Evolutionary conservation across 2,329 filamentous ascomycete genomes (phyloP).

Genomic region (Colletotrichum sublineola): DNA sequence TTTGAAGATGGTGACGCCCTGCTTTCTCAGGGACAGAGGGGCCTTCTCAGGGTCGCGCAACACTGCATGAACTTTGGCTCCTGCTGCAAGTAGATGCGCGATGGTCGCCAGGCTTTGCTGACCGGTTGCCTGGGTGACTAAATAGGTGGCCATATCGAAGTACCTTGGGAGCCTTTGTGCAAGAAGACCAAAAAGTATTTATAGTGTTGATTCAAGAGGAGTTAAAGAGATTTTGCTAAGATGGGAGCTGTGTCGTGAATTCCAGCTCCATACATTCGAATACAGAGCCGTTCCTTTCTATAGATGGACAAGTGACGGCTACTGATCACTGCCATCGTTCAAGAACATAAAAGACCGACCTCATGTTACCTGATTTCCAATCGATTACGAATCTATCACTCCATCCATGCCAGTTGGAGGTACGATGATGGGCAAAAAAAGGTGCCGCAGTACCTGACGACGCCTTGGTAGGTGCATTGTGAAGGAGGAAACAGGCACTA

Average conservation of each 20-base stretch:
- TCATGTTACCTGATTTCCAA: not conserved
- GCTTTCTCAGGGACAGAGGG: slow-evolving; percentile 45
- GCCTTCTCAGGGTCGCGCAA: slow-evolving; percentile 52
- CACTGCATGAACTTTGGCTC: slow-evolving; percentile 52
- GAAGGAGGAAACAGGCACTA: not conserved
- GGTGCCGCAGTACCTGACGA: not conserved
- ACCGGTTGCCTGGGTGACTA: slow-evolving; percentile 54
- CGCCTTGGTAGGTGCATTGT: not conserved
- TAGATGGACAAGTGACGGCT: not conserved
- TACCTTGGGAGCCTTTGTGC: not conserved
- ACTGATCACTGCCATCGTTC: not conserved
- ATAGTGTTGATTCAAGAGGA: not conserved
- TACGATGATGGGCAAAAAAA: not conserved
- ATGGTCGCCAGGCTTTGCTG: slow-evolving; percentile 50
- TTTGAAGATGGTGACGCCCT: slow-evolving; percentile 52
- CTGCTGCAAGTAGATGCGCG: slow-evolving; percentile 50
- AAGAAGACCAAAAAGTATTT: not conserved
- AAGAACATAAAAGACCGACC: not conserved
- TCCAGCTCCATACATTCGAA: not conserved
- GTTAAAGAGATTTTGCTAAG: not conserved
- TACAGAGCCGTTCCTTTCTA: not conserved
- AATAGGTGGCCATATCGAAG: slow-evolving; percentile 51
- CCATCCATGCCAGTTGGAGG: not conserved
- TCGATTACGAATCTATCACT: not conserved
- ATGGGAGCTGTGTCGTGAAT: not conserved